phyloP scores from a whole-genome alignment of 495 filamentous ascomycete genomes.

The Entonaema liquescens region DNA sequence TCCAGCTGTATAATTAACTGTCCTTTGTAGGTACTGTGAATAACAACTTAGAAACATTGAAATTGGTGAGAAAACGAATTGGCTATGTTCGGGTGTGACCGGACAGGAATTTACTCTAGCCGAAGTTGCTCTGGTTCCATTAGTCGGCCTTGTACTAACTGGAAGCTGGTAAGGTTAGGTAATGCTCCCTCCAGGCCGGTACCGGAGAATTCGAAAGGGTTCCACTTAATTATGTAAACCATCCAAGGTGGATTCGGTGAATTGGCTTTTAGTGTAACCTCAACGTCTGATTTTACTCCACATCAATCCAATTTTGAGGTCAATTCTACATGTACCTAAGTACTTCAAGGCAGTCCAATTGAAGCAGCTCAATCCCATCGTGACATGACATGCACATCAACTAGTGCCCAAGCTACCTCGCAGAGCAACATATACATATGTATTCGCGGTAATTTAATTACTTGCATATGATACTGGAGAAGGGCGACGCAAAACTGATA shows the following conservation, averaged over 20 bases:
- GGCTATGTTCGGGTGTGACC: slow-evolving; percentile 19
- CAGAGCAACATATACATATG: neutral
- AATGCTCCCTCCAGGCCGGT: slow-evolving; percentile 30
- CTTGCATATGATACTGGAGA: neutral
- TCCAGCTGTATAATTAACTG: neutral
- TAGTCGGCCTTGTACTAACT: neutral
- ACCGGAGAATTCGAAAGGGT: slow-evolving; percentile 26
- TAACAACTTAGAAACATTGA: neutral
- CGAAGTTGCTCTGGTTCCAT: slow-evolving; percentile 1
- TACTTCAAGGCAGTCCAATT: too few species aligned
- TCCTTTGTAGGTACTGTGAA: neutral
- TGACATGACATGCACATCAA: neutral
- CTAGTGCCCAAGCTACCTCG: neutral
- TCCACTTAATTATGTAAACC: slow-evolving; percentile 3
- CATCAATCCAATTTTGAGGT: neutral
- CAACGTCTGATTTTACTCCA: neutral
- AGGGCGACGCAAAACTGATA: neutral
- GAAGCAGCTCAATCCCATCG: neutral
- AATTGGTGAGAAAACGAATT: slow-evolving; percentile 1
- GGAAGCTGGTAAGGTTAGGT: neutral
- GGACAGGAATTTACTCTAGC: slow-evolving; percentile 27
- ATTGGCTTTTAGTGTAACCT: neutral
- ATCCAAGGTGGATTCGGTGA: neutral
- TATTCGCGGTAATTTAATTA: neutral
- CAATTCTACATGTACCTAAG: neutral